These are phyloP conservation scores for Neonectria ditissima DNA, from an alignment of 2,329 filamentous ascomycete species.

Conservation along the genomic window DNA sequence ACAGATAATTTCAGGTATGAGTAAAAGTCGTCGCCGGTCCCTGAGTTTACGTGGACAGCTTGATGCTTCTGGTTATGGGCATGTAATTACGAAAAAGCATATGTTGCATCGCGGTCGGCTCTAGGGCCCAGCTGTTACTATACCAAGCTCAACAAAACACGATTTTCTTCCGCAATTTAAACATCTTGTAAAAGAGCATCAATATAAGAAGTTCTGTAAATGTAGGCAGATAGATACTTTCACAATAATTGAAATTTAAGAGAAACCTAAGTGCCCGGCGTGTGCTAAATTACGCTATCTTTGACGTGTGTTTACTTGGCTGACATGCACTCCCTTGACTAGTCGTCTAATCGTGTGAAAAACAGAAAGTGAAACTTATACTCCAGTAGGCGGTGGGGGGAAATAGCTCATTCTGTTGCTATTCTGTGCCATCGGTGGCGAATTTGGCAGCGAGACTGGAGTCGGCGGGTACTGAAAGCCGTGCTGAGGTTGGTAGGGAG, in stretches of 20 bases:
- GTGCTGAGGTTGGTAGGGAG: conserved; percentile 8
- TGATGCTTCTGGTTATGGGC: too few species aligned
- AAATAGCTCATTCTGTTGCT: not conserved
- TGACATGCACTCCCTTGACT: not conserved
- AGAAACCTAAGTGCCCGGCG: not conserved
- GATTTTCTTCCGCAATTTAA: too few species aligned
- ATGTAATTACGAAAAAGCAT: too few species aligned
- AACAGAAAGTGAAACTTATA: not conserved
- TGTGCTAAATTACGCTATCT: not conserved
- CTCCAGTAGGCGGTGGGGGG: conserved; percentile 5
- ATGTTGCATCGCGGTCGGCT: too few species aligned
- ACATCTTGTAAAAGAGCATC: too few species aligned
- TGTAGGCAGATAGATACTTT: too few species aligned
- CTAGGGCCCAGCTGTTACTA: too few species aligned
- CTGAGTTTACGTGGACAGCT: too few species aligned
- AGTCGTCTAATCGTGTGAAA: not conserved
- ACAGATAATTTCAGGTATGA: too few species aligned
- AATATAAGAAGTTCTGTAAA: too few species aligned
- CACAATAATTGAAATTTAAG: not conserved
- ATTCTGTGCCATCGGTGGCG: conserved; percentile 8
- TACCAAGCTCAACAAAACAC: too few species aligned
- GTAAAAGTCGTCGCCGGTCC: too few species aligned
- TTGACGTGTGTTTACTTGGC: not conserved
- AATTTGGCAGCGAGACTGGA: conserved; percentile 21
- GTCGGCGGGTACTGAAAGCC: conserved; percentile 13